Evolutionary conservation across 2,329 filamentous ascomycete species (phyloP).

Genomic region (Cadophora sp.): DNA sequence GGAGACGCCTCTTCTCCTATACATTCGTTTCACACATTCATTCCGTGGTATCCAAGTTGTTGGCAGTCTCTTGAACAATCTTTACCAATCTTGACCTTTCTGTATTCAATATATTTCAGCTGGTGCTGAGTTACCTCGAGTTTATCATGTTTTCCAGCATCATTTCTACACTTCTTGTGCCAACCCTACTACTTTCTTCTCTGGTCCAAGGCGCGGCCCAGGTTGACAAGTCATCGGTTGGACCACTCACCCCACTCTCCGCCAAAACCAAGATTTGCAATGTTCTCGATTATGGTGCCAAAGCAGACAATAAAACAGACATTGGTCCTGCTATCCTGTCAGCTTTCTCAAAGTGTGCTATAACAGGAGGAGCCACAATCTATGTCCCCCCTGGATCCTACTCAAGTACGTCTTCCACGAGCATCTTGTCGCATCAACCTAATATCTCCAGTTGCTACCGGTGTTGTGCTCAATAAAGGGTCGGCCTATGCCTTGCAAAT

Average conservation of each 20-base stretch:
- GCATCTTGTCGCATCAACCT: background rate
- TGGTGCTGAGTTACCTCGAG: conserved; percentile 10
- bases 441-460: conserved; percentile 26
- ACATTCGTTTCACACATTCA: conserved; percentile 29
- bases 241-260: conserved; percentile 41
- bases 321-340: conserved; percentile 42
- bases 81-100: background rate
- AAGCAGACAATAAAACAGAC: conserved; percentile 45
- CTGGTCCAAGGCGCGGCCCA: conserved; percentile 22
- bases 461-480: conserved; percentile 38
- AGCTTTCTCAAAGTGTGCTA: conserved; percentile 44
- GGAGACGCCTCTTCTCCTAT: conserved; percentile 28
- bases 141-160: conserved; percentile 27
- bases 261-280: conserved; percentile 44
- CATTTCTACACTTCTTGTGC: conserved; percentile 18
- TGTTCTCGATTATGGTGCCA: conserved; percentile 45
- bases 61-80: background rate
- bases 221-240: conserved; percentile 36
- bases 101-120: conserved; percentile 6
- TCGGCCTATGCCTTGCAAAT: conserved; percentile 48
- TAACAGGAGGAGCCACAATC: conserved; percentile 30
- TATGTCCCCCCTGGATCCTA: conserved; percentile 34
- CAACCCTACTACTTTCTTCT: conserved; percentile 28
- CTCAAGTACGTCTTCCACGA: conserved; percentile 18
- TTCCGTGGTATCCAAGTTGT: conserved; percentile 17